Percentiles rank a stretch among this genome's conserved stretches.
Evolutionary conservation across 73 alveolate species (phyloP).

Genomic region (Paramecium pentaurelia): DNA sequence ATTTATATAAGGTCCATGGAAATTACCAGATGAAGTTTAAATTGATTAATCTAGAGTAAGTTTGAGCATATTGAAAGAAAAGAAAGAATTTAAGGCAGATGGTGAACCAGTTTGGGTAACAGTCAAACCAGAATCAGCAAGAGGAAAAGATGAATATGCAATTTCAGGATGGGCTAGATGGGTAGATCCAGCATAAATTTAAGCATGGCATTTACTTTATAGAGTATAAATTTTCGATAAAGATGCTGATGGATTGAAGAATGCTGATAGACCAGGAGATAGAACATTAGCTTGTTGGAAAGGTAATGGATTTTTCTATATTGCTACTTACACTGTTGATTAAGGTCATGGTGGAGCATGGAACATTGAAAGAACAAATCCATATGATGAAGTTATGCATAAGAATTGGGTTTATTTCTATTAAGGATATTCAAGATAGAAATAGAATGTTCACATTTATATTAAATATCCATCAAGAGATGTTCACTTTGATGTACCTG

Average conservation of each 20-base stretch:
- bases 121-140: not conserved
- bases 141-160: slow-evolving; percentile 29
- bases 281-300: not conserved
- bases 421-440: not conserved
- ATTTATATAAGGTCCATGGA: not conserved
- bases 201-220: slow-evolving; percentile 12
- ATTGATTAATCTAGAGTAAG: not conserved
- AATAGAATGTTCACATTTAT: not conserved
- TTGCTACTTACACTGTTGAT: not conserved
- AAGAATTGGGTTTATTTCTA: slow-evolving; percentile 30
- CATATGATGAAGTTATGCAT: not conserved
- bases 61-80: not conserved
- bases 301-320: not conserved
- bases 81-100: not conserved
- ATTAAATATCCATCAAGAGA: slow-evolving; percentile 18
- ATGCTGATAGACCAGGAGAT: slow-evolving; percentile 23
- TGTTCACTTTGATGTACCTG: not conserved
- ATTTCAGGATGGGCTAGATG: slow-evolving; percentile 44
- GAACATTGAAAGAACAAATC: not conserved
- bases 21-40: not conserved
- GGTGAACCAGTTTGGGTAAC: not conserved
- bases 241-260: not conserved
- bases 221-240: not conserved
- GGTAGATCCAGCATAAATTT: not conserved
- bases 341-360: slow-evolving; percentile 10